Evolutionary conservation across 1,284 basidiomycete species (phyloP).

Genomic region (Malassezia nana): DNA sequence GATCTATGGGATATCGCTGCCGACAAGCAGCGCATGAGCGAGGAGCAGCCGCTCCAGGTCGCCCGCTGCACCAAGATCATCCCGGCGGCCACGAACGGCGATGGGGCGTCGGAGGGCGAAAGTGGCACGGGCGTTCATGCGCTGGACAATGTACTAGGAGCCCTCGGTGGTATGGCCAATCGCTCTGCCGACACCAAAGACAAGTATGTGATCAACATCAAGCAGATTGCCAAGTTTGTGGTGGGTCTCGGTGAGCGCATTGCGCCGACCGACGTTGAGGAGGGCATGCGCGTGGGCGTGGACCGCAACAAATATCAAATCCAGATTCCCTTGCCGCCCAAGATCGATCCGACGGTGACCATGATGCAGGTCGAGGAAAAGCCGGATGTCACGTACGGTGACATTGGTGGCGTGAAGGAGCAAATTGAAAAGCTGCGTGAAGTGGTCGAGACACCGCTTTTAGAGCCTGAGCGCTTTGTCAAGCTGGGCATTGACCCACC

Average conservation of each 20-base stretch:
- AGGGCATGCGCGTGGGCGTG: conserved; percentile 98
- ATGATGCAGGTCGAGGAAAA: conserved; percentile 99
- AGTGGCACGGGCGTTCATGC: conserved; percentile 22
- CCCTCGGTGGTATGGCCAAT: conserved; percentile 24
- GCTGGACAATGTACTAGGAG: conserved; percentile 29
- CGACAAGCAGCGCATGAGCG: conserved; percentile 66
- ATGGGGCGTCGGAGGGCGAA: conserved; percentile 18
- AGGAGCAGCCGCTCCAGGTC: conserved; percentile 89
- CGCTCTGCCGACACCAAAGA: conserved; percentile 76
- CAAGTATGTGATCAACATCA: conserved; percentile 99
- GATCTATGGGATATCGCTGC: conserved; percentile 75
- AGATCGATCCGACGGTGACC: conserved; percentile 97
- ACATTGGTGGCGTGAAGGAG: conserved; percentile 97
- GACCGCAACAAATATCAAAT: conserved; percentile 97
- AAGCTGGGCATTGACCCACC: conserved; percentile 98
- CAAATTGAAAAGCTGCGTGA: conserved; percentile 98
- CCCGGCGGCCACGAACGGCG: conserved; percentile 52
- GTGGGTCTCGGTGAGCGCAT: conserved; percentile 93
- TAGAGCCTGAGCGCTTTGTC: conserved; percentile 83
- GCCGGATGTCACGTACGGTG: conserved; percentile 95
- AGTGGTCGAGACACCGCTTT: conserved; percentile 93
- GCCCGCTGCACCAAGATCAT: conserved; percentile 99
- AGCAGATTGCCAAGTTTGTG: conserved; percentile 99
- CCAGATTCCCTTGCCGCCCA: conserved; percentile 98
- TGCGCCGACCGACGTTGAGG: conserved; percentile 95